phyloP scores from a whole-genome alignment of 306 rosid genomes.

The Acacia acuminata region DNA sequence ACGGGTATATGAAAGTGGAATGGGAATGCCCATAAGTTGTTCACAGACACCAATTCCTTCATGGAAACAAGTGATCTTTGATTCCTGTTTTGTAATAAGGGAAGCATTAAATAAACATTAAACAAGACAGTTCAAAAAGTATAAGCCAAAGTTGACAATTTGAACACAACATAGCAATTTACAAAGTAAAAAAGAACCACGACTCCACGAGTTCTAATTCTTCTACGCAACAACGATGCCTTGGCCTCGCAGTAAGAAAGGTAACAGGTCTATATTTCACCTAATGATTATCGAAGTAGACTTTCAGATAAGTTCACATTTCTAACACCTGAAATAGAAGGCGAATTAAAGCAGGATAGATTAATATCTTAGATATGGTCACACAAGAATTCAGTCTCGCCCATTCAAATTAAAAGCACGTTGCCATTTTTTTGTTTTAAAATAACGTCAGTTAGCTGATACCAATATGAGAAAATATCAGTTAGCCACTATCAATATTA shows the following conservation, averaged over 20 bases:
- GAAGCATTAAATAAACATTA: constrained; percentile 8
- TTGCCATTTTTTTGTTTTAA: neutral
- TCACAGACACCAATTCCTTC: constrained; percentile 91
- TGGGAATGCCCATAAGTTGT: constrained; percentile 86
- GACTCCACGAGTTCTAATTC: neutral
- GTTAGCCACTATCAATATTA: constrained; percentile 2
- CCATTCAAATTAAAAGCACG: neutral
- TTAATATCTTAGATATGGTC: neutral
- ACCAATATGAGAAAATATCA: neutral
- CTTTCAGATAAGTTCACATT: neutral
- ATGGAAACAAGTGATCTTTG: constrained; percentile 73
- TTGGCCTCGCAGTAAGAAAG: neutral
- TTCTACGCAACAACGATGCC: neutral
- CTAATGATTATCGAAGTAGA: neutral
- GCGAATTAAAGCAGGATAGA: neutral
- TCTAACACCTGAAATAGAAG: neutral
- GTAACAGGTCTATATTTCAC: constrained; percentile 8
- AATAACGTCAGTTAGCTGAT: neutral
- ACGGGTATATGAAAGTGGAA: constrained; percentile 90
- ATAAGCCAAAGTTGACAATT: neutral
- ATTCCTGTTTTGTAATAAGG: constrained; percentile 54
- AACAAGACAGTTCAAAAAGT: neutral
- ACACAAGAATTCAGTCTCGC: neutral
- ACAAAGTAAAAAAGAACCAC: neutral
- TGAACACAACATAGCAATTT: neutral